Conservation (phyloP, 1,284 basidiomycete species). For the Flammula alnicola region DNA sequence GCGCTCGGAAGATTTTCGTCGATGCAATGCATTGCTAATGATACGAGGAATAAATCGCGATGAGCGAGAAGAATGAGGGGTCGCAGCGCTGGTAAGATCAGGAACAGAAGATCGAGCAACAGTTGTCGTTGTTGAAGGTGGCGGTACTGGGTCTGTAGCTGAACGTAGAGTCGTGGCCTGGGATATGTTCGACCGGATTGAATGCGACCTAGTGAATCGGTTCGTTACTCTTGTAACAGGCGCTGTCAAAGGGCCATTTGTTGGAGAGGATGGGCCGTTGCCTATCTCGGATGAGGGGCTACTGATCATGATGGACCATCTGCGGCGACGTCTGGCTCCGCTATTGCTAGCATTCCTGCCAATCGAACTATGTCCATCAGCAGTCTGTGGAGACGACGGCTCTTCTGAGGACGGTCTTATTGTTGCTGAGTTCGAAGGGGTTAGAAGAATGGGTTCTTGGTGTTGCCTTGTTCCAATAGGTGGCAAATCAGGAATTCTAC, state of each 20-base stretch:
- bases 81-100: conserved; percentile 28
- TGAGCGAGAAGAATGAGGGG: conserved; percentile 43
- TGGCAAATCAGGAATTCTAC: conserved; percentile 72
- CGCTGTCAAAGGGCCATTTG: conserved; percentile 29
- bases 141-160: conserved; percentile 26
- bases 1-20: conserved; percentile 62
- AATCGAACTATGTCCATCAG: conserved; percentile 43
- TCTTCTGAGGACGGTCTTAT: conserved; percentile 44
- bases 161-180: conserved; percentile 30
- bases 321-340: conserved; percentile 43
- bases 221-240: conserved; percentile 27
- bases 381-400: conserved; percentile 51
- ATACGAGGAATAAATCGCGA: conserved; percentile 74
- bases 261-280: conserved; percentile 21
- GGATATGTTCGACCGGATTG: conserved; percentile 40
- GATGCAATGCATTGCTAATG: conserved; percentile 64
- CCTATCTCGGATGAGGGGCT: conserved; percentile 28
- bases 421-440: conserved; percentile 39
- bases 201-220: conserved; percentile 38
- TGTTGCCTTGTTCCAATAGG: conserved; percentile 66
- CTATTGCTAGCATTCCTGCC: conserved; percentile 17
- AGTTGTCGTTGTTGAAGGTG: conserved; percentile 30
- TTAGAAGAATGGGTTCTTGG: conserved; percentile 70
- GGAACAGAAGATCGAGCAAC: conserved; percentile 33
- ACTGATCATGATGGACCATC: conserved; percentile 55